Percentiles rank a stretch among this genome's conserved stretches.
phyloP scores from a whole-genome alignment of 2,329 filamentous ascomycete species.

The Pyrenochaeta sp. region DNA sequence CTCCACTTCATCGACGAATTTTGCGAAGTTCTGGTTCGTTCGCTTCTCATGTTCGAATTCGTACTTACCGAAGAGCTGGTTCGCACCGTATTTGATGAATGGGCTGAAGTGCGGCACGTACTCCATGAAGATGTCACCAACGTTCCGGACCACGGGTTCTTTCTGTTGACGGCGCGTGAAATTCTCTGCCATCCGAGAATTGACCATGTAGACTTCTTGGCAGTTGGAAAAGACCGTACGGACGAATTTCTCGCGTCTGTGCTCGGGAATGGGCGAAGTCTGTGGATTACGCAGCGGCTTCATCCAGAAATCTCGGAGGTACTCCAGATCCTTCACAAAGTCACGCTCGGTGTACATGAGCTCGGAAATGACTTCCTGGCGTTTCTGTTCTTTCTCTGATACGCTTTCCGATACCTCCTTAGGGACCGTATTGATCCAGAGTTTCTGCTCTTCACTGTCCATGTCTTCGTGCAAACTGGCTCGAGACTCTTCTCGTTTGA shows the following conservation, averaged over 20 bases:
- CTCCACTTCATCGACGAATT: conserved; percentile 96
- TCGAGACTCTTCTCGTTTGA: conserved; percentile 75
- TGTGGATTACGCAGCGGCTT: conserved; percentile 76
- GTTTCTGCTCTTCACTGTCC: conserved; percentile 92
- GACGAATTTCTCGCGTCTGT: conserved; percentile 87
- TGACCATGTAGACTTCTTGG: conserved; percentile 91
- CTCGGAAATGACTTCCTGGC: conserved; percentile 97
- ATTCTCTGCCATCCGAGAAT: conserved; percentile 85
- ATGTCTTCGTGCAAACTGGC: conserved; percentile 84
- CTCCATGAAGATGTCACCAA: conserved; percentile 94
- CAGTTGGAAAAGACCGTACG: conserved; percentile 96
- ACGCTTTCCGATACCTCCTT: conserved; percentile 93
- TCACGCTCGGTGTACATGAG: conserved; percentile 98
- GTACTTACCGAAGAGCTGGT: conserved; percentile 95
- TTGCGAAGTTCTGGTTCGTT: conserved; percentile 81
- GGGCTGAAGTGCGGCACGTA: conserved; percentile 92
- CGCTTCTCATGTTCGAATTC: conserved; percentile 97
- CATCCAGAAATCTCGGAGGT: conserved; percentile 98
- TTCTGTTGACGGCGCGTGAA: conserved; percentile 91
- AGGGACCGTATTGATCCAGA: conserved; percentile 98
- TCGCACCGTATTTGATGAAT: conserved; percentile 95
- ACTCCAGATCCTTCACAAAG: conserved; percentile 98
- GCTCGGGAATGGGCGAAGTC: conserved; percentile 85
- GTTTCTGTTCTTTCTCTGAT: conserved; percentile 91
- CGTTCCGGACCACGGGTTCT: conserved; percentile 82